Evolutionary conservation across 192 early-diverging fungal genomes (phyloP).

Genomic region (Allomyces macrogynus): DNA sequence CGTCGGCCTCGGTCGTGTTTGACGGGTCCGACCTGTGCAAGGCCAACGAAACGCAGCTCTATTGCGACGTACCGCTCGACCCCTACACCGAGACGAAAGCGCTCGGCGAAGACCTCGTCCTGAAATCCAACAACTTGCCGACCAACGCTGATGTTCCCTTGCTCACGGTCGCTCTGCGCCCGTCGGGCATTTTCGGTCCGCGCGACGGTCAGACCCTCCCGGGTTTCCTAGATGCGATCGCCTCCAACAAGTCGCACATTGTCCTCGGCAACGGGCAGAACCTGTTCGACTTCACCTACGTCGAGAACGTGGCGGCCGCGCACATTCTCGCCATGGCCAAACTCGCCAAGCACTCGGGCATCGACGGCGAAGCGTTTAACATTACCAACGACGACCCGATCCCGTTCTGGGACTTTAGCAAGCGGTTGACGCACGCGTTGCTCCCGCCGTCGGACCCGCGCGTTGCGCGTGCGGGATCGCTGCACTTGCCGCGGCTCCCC

Average conservation of each 20-base stretch:
- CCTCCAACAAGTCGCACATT: constrained; percentile 31
- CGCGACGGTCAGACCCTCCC: constrained; percentile 50
- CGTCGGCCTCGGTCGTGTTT: constrained; percentile 69
- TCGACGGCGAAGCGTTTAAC: constrained; percentile 51
- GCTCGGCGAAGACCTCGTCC: constrained; percentile 48
- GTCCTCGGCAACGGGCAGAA: constrained; percentile 51
- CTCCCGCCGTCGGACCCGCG: constrained; percentile 28
- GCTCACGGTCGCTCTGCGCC: constrained; percentile 56
- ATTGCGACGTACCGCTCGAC: constrained; percentile 56
- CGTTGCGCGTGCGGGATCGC: constrained; percentile 36
- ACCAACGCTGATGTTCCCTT: constrained; percentile 23
- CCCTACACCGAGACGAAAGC: constrained; percentile 88
- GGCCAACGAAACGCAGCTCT: constrained; percentile 57
- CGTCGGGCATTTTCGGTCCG: constrained; percentile 84
- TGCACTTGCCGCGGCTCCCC: constrained; percentile 18
- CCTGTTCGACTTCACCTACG: constrained; percentile 40
- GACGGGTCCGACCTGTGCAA: constrained; percentile 51
- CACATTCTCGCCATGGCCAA: constrained; percentile 71
- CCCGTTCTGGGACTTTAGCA: constrained; percentile 71
- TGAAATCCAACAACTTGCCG: constrained; percentile 36
- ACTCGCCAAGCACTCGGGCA: constrained; percentile 16
- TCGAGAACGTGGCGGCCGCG: constrained; percentile 31
- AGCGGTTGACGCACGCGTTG: constrained; percentile 44
- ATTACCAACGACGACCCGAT: constrained; percentile 81
- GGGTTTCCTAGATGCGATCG: constrained; percentile 36